phyloP scores from a whole-genome alignment of 73 alveolate species.

The Tetrahymena thermophila region DNA sequence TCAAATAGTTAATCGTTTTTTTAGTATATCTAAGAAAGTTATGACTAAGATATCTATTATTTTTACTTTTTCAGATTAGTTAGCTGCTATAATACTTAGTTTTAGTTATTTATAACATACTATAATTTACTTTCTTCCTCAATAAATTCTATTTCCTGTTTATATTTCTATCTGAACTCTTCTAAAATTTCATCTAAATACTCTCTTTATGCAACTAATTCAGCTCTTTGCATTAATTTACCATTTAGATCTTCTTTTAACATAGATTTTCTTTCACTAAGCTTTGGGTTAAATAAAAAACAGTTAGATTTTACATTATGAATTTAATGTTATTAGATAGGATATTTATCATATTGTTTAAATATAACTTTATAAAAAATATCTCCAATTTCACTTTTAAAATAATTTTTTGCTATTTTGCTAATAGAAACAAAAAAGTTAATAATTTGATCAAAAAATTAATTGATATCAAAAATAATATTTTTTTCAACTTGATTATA shows the following conservation, averaged over 20 bases:
- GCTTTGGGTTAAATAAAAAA: background rate
- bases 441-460: no score
- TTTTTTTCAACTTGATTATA: no score
- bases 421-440: no score
- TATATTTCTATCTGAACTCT: background rate
- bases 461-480: no score
- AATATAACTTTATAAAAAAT: no score
- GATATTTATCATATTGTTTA: background rate
- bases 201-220: constrained; percentile 60
- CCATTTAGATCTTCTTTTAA: constrained; percentile 52
- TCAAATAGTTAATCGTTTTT: background rate
- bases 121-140: background rate
- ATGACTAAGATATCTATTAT: background rate
- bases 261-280: constrained; percentile 45
- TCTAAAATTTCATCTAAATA: constrained; percentile 55
- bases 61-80: background rate
- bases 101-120: background rate
- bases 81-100: background rate
- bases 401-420: no score
- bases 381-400: no score
- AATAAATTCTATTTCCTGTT: background rate
- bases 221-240: constrained; percentile 55
- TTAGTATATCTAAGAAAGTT: background rate
- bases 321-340: no score
- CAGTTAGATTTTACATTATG: background rate